A percentile compares a stretch with the other conserved stretches of the same genome.
phyloP scores from a whole-genome alignment of 345 rosid genomes.

The Lumnitzera littorea region DNA sequence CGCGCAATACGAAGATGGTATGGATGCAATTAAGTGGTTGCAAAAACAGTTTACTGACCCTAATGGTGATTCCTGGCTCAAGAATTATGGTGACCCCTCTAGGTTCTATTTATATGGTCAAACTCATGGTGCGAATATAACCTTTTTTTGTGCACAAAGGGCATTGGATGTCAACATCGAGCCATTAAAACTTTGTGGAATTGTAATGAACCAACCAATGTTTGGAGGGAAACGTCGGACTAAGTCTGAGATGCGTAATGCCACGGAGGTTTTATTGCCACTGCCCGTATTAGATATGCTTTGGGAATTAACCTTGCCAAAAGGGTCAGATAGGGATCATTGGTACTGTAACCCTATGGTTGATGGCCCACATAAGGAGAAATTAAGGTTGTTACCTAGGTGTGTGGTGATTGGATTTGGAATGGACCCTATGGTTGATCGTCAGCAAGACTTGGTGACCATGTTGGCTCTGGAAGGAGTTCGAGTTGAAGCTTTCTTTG shows the following conservation, averaged over 20 bases:
- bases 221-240: conserved; percentile 23
- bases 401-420: conserved; percentile 30
- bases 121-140: conserved; percentile 30
- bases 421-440: conserved; percentile 21
- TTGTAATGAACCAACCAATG: conserved; percentile 24
- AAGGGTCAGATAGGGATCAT: conserved; percentile 25
- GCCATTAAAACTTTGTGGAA: conserved; percentile 24
- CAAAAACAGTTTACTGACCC: conserved; percentile 20
- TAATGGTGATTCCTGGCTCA: conserved; percentile 27
- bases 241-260: conserved; percentile 12
- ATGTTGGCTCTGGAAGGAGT: conserved; percentile 22
- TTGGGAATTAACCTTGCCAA: conserved; percentile 25
- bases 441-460: conserved; percentile 25
- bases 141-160: conserved; percentile 18
- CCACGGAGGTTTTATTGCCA: conserved; percentile 23
- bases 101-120: conserved; percentile 26
- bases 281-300: conserved; percentile 22
- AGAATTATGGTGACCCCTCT: conserved; percentile 28
- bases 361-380: conserved; percentile 19
- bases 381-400: conserved; percentile 16
- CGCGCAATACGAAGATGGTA: conserved; percentile 25
- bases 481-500: conserved; percentile 29
- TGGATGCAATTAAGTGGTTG: conserved; percentile 23
- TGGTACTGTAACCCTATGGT: conserved; percentile 28
- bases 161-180: conserved; percentile 18